Evolutionary conservation across 495 filamentous ascomycete genomes (phyloP).

Genomic region (Venustampulla echinocandica): DNA sequence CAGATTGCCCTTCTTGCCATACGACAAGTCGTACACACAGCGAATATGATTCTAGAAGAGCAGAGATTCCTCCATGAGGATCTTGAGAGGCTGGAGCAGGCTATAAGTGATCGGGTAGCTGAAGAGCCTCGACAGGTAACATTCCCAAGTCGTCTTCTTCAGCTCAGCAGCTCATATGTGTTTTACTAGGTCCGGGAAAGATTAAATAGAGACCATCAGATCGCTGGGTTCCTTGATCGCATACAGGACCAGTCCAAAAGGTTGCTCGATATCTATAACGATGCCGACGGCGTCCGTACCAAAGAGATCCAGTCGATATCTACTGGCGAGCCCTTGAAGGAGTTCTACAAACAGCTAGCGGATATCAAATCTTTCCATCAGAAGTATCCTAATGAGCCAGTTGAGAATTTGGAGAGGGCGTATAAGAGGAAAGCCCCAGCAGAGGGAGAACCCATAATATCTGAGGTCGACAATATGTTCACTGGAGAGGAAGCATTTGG

Average conservation of each 20-base stretch:
- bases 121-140: conserved; percentile 84
- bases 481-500: conserved; percentile 91
- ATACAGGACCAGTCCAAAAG: conserved; percentile 79
- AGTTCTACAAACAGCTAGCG: conserved; percentile 78
- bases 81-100: conserved; percentile 87
- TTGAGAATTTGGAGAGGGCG: conserved; percentile 88
- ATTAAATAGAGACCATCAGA: conserved; percentile 81
- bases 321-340: conserved; percentile 81
- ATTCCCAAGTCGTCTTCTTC: conserved; percentile 10
- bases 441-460: conserved; percentile 51
- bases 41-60: conserved; percentile 77
- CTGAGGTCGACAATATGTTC: conserved; percentile 82
- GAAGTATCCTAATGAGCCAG: conserved; percentile 86
- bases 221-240: conserved; percentile 73
- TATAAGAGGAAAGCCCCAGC: conserved; percentile 68
- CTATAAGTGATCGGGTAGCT: conserved; percentile 76
- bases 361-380: conserved; percentile 80
- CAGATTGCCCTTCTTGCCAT: background rate
- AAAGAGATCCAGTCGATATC: conserved; percentile 78
- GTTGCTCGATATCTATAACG: conserved; percentile 76
- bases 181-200: conserved; percentile 67
- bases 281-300: conserved; percentile 58
- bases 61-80: conserved; percentile 92
- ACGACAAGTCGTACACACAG: too few relatives aligned
- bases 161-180: conserved; percentile 14